These are phyloP conservation scores for Pyrenophora seminiperda DNA, from an alignment of 2,329 filamentous ascomycete species.

Conservation along the genomic window DNA sequence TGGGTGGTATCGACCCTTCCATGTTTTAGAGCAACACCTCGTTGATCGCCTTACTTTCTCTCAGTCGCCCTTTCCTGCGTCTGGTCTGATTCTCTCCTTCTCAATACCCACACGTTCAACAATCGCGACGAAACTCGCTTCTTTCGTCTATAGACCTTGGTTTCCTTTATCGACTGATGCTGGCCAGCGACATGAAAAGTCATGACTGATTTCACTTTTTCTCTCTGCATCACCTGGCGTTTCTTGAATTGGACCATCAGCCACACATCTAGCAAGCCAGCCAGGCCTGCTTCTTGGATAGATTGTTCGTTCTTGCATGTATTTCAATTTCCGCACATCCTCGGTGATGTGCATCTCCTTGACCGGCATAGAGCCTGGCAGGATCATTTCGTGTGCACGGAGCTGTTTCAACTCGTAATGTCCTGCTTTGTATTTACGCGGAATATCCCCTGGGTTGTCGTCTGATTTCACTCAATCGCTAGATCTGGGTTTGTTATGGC, in stretches of 20 bases:
- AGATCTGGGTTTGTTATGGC: slow-evolving; percentile 28
- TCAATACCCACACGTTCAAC: slow-evolving; percentile 32
- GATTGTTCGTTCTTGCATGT: slow-evolving; percentile 19
- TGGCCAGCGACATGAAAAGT: slow-evolving; percentile 25
- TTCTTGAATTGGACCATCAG: slow-evolving; percentile 21
- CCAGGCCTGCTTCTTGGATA: slow-evolving; percentile 29
- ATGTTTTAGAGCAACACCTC: slow-evolving; percentile 44
- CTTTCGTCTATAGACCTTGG: slow-evolving; percentile 26
- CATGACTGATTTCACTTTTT: slow-evolving; percentile 24
- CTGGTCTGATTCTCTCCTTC: slow-evolving; percentile 19
- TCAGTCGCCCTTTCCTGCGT: slow-evolving; percentile 5
- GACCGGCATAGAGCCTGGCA: slow-evolving; percentile 27
- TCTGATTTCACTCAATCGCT: slow-evolving; percentile 19
- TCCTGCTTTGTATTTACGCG: slow-evolving; percentile 18
- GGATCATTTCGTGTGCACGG: slow-evolving; percentile 42
- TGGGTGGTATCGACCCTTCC: slow-evolving; percentile 62
- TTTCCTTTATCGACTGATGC: slow-evolving; percentile 8
- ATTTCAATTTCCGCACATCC: slow-evolving; percentile 36
- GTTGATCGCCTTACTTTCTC: slow-evolving; percentile 13
- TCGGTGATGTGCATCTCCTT: slow-evolving; percentile 35
- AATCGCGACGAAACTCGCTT: slow-evolving; percentile 26
- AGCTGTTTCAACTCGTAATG: slow-evolving; percentile 33
- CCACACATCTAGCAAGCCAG: slow-evolving; percentile 22
- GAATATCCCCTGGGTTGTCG: slow-evolving; percentile 29
- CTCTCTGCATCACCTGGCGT: slow-evolving; percentile 33